Percentiles rank a stretch among this genome's conserved stretches.
phyloP scores from a whole-genome alignment of 441 rosid species.

The Euphorbia neoarborescens region DNA sequence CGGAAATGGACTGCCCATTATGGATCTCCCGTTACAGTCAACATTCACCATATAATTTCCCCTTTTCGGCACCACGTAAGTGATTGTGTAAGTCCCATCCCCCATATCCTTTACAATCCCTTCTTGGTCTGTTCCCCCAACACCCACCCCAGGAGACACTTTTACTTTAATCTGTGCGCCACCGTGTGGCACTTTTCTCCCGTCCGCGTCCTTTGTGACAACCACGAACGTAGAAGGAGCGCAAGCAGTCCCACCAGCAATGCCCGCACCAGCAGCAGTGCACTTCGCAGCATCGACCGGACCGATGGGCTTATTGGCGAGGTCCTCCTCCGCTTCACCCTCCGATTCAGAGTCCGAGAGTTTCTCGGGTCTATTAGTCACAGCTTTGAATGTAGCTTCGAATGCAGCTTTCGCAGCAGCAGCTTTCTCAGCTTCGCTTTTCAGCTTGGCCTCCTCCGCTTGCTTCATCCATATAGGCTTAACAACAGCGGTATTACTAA shows the following conservation, averaged over 20 bases:
- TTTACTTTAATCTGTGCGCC: constrained; percentile 69
- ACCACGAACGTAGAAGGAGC: constrained; percentile 73
- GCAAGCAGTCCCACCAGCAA: constrained; percentile 96
- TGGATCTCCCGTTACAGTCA: constrained; percentile 79
- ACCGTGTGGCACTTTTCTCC: constrained; percentile 70
- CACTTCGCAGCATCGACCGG: constrained; percentile 82
- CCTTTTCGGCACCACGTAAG: constrained; percentile 92
- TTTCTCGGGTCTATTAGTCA: constrained; percentile 33
- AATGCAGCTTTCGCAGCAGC: constrained; percentile 97
- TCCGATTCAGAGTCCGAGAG: constrained; percentile 60
- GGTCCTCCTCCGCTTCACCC: constrained; percentile 54
- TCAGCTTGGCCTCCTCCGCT: constrained; percentile 89
- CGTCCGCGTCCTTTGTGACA: constrained; percentile 77
- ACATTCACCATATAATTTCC: constrained; percentile 93
- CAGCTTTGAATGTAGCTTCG: constrained; percentile 78
- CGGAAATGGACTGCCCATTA: constrained; percentile 94
- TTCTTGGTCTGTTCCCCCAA: constrained; percentile 87
- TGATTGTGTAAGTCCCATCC: constrained; percentile 80
- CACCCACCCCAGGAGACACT: constrained; percentile 83
- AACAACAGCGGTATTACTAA: constrained; percentile 19
- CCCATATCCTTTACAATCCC: constrained; percentile 90
- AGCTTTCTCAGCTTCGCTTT: constrained; percentile 78
- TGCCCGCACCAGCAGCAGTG: constrained; percentile 83
- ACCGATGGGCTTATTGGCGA: constrained; percentile 70
- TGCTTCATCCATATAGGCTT: constrained; percentile 95